Percentiles rank a stretch among this genome's conserved stretches.
Evolutionary conservation across 2,329 filamentous ascomycete genomes (phyloP).

Genomic region (Hypoxylon sp.): DNA sequence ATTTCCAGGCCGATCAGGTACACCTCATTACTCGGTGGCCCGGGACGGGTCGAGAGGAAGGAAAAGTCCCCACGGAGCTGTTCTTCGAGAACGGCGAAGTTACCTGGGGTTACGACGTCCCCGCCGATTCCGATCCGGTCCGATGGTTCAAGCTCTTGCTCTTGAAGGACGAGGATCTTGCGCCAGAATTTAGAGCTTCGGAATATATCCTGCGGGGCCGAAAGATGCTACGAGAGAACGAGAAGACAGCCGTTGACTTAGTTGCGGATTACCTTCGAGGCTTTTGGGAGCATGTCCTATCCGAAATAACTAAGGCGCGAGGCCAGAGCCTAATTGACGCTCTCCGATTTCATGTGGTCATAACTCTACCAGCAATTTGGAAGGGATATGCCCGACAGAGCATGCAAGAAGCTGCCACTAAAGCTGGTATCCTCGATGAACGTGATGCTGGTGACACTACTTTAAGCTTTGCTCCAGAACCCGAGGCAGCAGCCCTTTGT

Average conservation of each 20-base stretch:
- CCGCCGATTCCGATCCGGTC: conserved; percentile 43
- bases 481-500: conserved; percentile 8
- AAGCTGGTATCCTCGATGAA: conserved; percentile 56
- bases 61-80: conserved; percentile 15
- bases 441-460: conserved; percentile 52
- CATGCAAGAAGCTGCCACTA: conserved; percentile 56
- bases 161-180: conserved; percentile 53
- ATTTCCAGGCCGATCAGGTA: conserved; percentile 20
- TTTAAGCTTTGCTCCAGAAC: conserved; percentile 10
- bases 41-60: conserved; percentile 22
- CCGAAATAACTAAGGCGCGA: conserved; percentile 7
- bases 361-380: conserved; percentile 44
- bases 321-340: conserved; percentile 31
- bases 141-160: conserved; percentile 62
- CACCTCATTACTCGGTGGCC: conserved; percentile 29
- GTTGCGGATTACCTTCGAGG: conserved; percentile 11
- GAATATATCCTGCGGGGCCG: conserved; percentile 4
- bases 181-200: conserved; percentile 32
- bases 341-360: conserved; percentile 33
- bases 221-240: conserved; percentile 1
- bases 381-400: conserved; percentile 43
- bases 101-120: conserved; percentile 56
- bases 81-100: conserved; percentile 10
- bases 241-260: conserved; percentile 1
- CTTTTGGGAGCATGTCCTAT: conserved; percentile 2